Evolutionary conservation across 345 rosid species (phyloP).

Genomic region (Populus pruinosa): DNA sequence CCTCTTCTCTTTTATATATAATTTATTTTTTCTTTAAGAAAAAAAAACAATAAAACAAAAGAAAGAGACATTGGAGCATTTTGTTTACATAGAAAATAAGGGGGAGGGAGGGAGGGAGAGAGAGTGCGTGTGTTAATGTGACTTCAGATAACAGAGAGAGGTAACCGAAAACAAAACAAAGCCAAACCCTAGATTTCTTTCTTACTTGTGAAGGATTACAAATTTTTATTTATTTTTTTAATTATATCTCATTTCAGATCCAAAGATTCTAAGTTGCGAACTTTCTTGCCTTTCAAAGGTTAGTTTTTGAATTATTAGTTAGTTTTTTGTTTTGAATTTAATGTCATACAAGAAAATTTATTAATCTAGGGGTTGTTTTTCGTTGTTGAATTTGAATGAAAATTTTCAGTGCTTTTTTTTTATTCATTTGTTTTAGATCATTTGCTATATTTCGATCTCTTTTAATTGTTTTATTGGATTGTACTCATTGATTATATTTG

Average conservation of each 20-base stretch:
- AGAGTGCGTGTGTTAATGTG: constrained; percentile 1
- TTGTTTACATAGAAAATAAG: not conserved
- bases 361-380: not conserved
- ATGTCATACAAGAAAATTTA: not conserved
- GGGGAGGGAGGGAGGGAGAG: not conserved
- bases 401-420: not conserved
- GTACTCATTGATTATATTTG: constrained; percentile 4
- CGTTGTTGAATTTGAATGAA: constrained; percentile 1
- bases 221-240: not conserved
- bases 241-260: constrained; percentile 23
- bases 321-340: not conserved
- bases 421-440: not conserved
- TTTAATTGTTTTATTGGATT: constrained; percentile 10
- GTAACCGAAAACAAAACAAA: constrained; percentile 11
- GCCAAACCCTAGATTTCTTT: constrained; percentile 46
- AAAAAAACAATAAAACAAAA: constrained; percentile 1
- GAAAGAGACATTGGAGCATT: not conserved
- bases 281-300: constrained; percentile 22
- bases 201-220: constrained; percentile 5
- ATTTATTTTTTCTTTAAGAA: not conserved
- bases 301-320: constrained; percentile 9
- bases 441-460: constrained; percentile 19
- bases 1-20: constrained; percentile 35
- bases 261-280: constrained; percentile 14
- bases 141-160: constrained; percentile 21